phyloP scores from a whole-genome alignment of 2,329 filamentous ascomycete species.

The Leptographium procerum region DNA sequence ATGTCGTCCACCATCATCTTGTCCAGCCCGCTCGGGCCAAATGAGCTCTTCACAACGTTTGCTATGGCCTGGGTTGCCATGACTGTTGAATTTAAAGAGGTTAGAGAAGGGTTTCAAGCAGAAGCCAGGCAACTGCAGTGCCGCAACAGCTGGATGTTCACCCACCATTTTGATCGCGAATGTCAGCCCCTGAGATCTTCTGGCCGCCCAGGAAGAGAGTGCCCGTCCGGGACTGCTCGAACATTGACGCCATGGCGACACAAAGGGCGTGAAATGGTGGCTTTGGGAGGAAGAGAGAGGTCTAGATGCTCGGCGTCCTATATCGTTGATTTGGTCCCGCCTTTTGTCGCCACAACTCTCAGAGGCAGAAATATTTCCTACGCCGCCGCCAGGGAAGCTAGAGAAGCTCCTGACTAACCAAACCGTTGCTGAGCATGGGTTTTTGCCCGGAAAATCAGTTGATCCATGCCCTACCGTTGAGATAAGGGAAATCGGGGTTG shows the following conservation, averaged over 20 bases:
- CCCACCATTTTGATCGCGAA: constrained; percentile 88
- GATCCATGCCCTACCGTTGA: constrained; percentile 8
- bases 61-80: constrained; percentile 92
- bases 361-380: constrained; percentile 4
- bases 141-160: neutral
- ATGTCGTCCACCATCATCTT: constrained; percentile 99
- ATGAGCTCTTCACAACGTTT: constrained; percentile 98
- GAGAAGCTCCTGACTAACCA: neutral
- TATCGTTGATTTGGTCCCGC: neutral
- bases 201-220: constrained; percentile 93
- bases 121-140: no score
- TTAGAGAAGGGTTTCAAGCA: constrained; percentile 11
- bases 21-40: constrained; percentile 90
- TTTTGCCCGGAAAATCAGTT: constrained; percentile 12
- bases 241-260: constrained; percentile 74
- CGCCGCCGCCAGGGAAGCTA: neutral
- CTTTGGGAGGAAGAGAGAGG: neutral
- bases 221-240: constrained; percentile 89
- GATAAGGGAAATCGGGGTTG: neutral
- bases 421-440: neutral
- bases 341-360: neutral
- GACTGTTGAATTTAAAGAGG: constrained; percentile 42
- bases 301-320: neutral
- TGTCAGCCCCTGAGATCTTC: constrained; percentile 95
- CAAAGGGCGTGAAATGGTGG: neutral